Evolutionary conservation across 768 basidiomycete genomes (phyloP), one percentile per base, ranked within the genome.

Genomic region (Termitomyces heimii): DNA sequence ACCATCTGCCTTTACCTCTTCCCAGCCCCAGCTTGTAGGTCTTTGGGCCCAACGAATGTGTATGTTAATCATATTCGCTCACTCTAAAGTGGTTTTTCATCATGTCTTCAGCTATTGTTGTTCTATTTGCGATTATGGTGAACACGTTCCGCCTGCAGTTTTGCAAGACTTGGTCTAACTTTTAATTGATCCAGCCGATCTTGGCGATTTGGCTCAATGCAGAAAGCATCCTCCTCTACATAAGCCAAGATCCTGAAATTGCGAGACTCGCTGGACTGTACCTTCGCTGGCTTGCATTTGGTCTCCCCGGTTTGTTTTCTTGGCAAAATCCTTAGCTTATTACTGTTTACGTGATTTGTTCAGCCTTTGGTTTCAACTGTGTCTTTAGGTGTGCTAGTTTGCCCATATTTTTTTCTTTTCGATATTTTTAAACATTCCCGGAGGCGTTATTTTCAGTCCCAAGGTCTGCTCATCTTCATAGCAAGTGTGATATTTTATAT

Each of bases 1-100:
- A 14, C 95, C 97, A 0, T 84, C 92, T 35, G 95, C 95, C 20
- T 99, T 89, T 92, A 95, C 95, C 0, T 93, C 92, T 2, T 66
- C 84, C 1, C 84, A 87, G 29, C 95, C 94, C 0, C 73, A 86
- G 18, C 77, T 92, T n/a, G 89, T 96, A 13, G 93, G 94, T 2
- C 77, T 96, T 13, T 96, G 94, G 94, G 70, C 88, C 9, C 92
- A 94, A 68, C 77, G 94, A 60, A 93, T 92, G 89, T 75, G 87
- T 88, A 61, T 43, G 85, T 75, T 2, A 20, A 16, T n/a, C 12
- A 7, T 9, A n/a, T 13, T 46, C 22, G 52, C 48, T 32, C 34
- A 40, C 20, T 24, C 5, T n/a, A 12, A 51, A 24, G 47, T n/a
- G 52, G 45, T 51, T 32, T 20, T 55, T 2, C 1, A 29, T 42